Conservation (phyloP, 2,329 filamentous ascomycete species). For the Mycosphaerella arachidis region DNA sequence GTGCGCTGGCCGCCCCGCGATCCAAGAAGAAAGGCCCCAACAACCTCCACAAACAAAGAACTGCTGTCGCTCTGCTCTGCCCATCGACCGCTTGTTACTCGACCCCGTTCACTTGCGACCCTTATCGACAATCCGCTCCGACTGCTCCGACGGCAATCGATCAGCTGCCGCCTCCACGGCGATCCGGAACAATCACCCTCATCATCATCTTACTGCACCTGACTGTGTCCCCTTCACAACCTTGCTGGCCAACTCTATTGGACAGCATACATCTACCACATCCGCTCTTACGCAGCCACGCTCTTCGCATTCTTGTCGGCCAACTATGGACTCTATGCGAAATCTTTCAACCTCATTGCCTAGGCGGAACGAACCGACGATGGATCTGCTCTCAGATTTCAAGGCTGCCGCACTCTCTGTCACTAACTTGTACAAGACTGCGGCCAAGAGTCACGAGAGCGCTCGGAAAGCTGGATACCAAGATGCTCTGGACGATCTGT, state of each 20-base stretch:
- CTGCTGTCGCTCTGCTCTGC: neutral
- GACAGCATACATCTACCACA: neutral
- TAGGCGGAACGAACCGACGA: slow-evolving; percentile 28
- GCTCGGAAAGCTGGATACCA: slow-evolving; percentile 82
- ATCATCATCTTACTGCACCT: slow-evolving; percentile 1
- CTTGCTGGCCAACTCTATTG: slow-evolving; percentile 3
- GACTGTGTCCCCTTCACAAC: slow-evolving; percentile 4
- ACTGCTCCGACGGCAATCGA: neutral
- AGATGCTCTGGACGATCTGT: slow-evolving; percentile 84
- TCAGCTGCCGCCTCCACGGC: neutral
- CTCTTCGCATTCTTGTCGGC: slow-evolving; percentile 2
- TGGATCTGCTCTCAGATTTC: slow-evolving; percentile 74
- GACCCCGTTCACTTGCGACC: neutral
- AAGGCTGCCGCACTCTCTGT: slow-evolving; percentile 88
- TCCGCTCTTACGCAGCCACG: neutral
- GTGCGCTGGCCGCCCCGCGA: neutral
- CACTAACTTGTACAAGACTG: slow-evolving; percentile 93
- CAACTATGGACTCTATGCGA: slow-evolving; percentile 59
- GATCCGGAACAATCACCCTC: neutral
- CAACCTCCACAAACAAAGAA: neutral
- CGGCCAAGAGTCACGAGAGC: slow-evolving; percentile 69
- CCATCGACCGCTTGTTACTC: neutral
- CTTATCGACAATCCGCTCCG: neutral
- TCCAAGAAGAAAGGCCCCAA: neutral
- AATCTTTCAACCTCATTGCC: slow-evolving; percentile 59